Conservation (phyloP, 2,329 filamentous ascomycete species). For the Xylogone sp. region DNA sequence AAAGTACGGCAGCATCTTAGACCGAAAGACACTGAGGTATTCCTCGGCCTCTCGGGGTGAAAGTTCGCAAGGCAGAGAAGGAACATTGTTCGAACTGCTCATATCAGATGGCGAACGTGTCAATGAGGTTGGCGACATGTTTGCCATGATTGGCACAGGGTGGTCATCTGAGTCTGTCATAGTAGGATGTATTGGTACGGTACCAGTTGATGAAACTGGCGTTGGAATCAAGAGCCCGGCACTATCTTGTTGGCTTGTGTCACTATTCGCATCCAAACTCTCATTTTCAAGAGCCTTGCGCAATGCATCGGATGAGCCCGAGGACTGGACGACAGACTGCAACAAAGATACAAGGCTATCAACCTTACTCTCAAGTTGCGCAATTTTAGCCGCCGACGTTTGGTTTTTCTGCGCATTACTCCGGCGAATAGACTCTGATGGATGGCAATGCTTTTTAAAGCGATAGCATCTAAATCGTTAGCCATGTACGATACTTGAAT, state of each 20-base stretch:
- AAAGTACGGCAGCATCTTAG: slow-evolving; percentile 2
- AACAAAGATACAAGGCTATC: slow-evolving; percentile 1
- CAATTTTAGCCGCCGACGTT: not conserved
- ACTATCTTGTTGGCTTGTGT: not conserved
- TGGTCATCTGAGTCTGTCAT: not conserved
- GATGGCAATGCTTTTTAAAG: slow-evolving; percentile 1
- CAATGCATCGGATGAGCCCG: not conserved
- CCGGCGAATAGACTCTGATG: not conserved
- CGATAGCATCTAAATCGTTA: slow-evolving; percentile 3
- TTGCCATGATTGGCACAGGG: not conserved
- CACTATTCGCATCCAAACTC: not conserved
- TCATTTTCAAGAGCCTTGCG: not conserved
- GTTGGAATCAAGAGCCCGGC: not conserved
- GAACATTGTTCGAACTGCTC: not conserved
- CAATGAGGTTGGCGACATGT: not conserved
- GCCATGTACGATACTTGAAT: not conserved
- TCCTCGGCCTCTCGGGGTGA: slow-evolving; percentile 1
- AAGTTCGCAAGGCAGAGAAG: not conserved
- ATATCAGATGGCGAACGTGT: not conserved
- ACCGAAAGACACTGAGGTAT: slow-evolving; percentile 4
- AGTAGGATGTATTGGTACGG: not conserved
- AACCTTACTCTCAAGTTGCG: slow-evolving; percentile 4
- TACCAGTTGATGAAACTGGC: not conserved
- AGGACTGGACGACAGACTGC: not conserved
- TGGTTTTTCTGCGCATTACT: not conserved